Base-by-base conservation (phyloP, 2,329 filamentous ascomycete genomes). In the Aspergillus novofumigatus region DNA sequence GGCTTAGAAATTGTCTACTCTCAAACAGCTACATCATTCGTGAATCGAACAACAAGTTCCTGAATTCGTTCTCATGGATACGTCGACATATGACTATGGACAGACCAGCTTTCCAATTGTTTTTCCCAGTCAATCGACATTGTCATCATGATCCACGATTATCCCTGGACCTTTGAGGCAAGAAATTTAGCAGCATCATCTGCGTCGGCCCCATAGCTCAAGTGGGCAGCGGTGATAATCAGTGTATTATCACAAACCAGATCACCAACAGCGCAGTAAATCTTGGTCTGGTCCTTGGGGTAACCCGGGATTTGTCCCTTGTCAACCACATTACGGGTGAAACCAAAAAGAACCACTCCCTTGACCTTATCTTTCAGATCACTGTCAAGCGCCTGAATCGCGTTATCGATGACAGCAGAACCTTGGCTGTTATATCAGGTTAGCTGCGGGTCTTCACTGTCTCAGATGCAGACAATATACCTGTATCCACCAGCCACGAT, bases 401-500 rank as follows among this genome's bases (percentile, higher is more conserved):
- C 65, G 41, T 71, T 70, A 23, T 74, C 71, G n/a, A 77, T 72
- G 52, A 81, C 73, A 1, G 78, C 78, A 3, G 75, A 72, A 29
- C 78, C 79, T 64, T 80, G 66, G 52, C 66, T 67, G 35, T 42
- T 47, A 3, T 5, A 26, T 14, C 6, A 71, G 49, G 6, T 65
- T n/a, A 65, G 65, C 8, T 65, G 6, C 26, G 29, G 17, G 9
- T 11, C n/a, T 21, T 52, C 28, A 20, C 41, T 2, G 9, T 28
- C 29, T n/a, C 17, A 9, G 4, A 3, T 10, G 23, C 0, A 10
- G 6, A 17, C 65, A 44, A 29, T 65, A 63, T 61, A 77, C 75
- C 75, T 77, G 53, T 71, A 71, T 7, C 78, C 79, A 47, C 75
- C 78, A 1, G 77, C 74, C 0, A 80, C 68, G 26, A 81, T 72